Base-by-base conservation (phyloP, 345 rosid genomes). In the Eucalyptus brandiana region DNA sequence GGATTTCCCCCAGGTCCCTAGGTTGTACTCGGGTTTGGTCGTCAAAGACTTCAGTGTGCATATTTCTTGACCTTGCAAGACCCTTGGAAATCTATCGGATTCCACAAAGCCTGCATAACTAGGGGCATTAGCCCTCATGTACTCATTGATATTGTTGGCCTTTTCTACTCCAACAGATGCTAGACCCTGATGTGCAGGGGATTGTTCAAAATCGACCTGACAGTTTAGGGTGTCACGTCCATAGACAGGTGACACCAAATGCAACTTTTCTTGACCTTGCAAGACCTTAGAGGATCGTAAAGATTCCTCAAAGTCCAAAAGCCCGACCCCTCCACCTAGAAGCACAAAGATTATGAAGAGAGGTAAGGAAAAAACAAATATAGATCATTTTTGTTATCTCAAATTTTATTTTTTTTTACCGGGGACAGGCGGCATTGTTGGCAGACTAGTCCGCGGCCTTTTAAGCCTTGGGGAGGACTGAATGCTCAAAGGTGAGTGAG, bases 61-160 rank as follows among this genome's bases (percentile, higher is more conserved):
- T 90, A 96, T 96, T 96, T 97, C 99, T 96, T 96, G 99, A 97
- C 99, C 99, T 95, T 97, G 99, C 97, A 96, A 97, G 98, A 96
- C 98, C 98, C 94, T 93, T 48, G 96, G 94, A 89, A 90, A 96
- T 88, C 95, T 94, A 90, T 95, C 91, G 67, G 95, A 90, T 93
- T 96, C 96, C 94, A 83, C 91, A 91, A 94, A 92, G 89, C 96
- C 94, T 89, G 96, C 88, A 92, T 90, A 93, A 88, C 93, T 90
- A 76, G 91, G 87, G 90, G 91, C 88, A 87, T 49, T 90, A 91
- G 92, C 89, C 83, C 92, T 89, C 91, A 93, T 81, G 90, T 89
- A 88, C 92, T 91, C 90, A 62, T 92, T 94, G 87, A 90, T 89
- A 87, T 89, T 86, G 88, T 91, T 92, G 87, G 90, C 88, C 88